These are phyloP conservation scores for Backusella morwellensis DNA, from an alignment of 192 early-diverging fungal genomes.

Conservation along the genomic window DNA sequence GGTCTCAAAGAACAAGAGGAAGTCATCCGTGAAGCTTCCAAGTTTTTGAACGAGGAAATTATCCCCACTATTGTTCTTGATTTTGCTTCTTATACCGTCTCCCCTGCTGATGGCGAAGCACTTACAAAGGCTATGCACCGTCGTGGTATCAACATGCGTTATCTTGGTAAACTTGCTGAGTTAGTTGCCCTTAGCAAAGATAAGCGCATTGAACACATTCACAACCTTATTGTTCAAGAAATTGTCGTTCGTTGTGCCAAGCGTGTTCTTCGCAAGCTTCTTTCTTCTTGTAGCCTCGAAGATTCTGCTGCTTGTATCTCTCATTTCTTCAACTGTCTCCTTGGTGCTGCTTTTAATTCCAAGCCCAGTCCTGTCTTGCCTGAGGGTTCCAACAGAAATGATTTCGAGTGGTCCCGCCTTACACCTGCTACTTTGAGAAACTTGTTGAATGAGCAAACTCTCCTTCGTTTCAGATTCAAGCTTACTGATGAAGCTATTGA, in stretches of 20 bases:
- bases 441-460: conserved; percentile 62
- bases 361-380: conserved; percentile 50
- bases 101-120: conserved; percentile 76
- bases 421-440: conserved; percentile 61
- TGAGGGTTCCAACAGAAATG: conserved; percentile 27
- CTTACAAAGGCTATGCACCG: conserved; percentile 86
- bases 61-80: conserved; percentile 64
- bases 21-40: conserved; percentile 72
- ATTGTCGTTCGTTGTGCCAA: conserved; percentile 88
- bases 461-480: conserved; percentile 72
- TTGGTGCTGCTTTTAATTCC: conserved; percentile 59
- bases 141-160: conserved; percentile 97
- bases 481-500: conserved; percentile 56
- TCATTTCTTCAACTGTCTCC: conserved; percentile 80
- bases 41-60: conserved; percentile 71
- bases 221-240: conserved; percentile 75
- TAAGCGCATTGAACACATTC: conserved; percentile 51
- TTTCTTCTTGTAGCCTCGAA: conserved; percentile 57
- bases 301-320: conserved; percentile 66
- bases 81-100: conserved; percentile 64
- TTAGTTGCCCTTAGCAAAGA: conserved; percentile 62
- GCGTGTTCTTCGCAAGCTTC: conserved; percentile 71
- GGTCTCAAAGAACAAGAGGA: conserved; percentile 43
- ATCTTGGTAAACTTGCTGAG: conserved; percentile 76
- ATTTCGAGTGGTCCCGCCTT: conserved; percentile 51